Evolutionary conservation across 495 filamentous ascomycete genomes (phyloP).

Genomic region (Penicillium cosmopolitanum): DNA sequence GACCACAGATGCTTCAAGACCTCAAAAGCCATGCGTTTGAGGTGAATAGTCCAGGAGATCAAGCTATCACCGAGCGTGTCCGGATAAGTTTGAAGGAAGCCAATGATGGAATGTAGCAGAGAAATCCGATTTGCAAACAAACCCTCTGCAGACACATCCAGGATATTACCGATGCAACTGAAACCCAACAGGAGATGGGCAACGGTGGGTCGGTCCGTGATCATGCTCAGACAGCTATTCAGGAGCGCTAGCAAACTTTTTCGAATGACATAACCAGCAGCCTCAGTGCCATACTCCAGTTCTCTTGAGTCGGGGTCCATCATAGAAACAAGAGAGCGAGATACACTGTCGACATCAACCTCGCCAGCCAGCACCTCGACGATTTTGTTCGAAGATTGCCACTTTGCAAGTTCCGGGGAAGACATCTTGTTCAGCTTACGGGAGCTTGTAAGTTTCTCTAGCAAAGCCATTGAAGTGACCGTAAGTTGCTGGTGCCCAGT

Average conservation of each 20-base stretch:
- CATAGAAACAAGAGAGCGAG: conserved; percentile 65
- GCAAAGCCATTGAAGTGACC: conserved; percentile 72
- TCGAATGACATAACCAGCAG: conserved; percentile 75
- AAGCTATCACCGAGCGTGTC: conserved; percentile 62
- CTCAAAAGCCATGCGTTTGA: conserved; percentile 76
- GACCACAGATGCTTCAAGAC: conserved; percentile 81
- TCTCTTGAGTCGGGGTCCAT: conserved; percentile 66
- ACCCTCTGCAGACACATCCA: conserved; percentile 65
- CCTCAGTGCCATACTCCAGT: conserved; percentile 60
- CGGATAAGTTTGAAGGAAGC: conserved; percentile 64
- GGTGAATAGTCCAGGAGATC: conserved; percentile 67
- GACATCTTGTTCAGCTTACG: conserved; percentile 66
- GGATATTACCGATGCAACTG: conserved; percentile 64
- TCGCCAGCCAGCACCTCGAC: conserved; percentile 76
- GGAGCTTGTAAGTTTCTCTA: conserved; percentile 85
- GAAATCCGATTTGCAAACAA: conserved; percentile 69
- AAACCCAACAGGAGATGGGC: conserved; percentile 93
- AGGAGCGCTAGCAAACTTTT: conserved; percentile 79
- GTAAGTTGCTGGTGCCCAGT: conserved; percentile 76
- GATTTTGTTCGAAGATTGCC: conserved; percentile 72
- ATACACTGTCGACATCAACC: conserved; percentile 69
- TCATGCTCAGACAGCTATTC: conserved; percentile 71
- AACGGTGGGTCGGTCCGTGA: conserved; percentile 73
- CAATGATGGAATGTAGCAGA: conserved; percentile 80
- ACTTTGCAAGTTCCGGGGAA: conserved; percentile 46